Evolutionary conservation across 2,329 filamentous ascomycete genomes (phyloP).

Genomic region (Rhynchosporium secalis): DNA sequence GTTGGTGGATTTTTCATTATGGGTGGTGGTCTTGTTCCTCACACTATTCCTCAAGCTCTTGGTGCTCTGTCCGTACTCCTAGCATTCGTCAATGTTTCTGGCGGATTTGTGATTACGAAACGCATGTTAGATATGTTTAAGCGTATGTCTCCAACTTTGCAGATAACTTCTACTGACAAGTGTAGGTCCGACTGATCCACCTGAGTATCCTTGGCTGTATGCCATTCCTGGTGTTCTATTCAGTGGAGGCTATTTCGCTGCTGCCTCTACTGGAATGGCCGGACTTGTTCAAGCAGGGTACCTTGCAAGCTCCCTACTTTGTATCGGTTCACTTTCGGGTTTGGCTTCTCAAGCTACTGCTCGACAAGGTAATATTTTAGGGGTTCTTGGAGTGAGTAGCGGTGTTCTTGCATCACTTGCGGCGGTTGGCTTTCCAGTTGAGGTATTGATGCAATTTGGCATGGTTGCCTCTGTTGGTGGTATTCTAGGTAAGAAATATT

Average conservation of each 20-base stretch:
- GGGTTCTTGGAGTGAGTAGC: slow-evolving; percentile 80
- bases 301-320: slow-evolving; percentile 79
- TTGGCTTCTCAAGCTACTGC: slow-evolving; percentile 82
- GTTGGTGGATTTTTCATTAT: slow-evolving; percentile 87
- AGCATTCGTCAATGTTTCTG: slow-evolving; percentile 85
- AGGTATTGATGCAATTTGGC: slow-evolving; percentile 79
- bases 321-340: slow-evolving; percentile 80
- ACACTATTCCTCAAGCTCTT: slow-evolving; percentile 75
- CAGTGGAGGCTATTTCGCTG: slow-evolving; percentile 77
- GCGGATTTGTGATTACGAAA: slow-evolving; percentile 89
- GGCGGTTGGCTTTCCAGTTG: slow-evolving; percentile 77
- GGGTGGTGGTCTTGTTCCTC: slow-evolving; percentile 75
- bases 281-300: slow-evolving; percentile 87
- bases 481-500: slow-evolving; percentile 51
- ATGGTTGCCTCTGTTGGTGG: slow-evolving; percentile 71
- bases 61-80: slow-evolving; percentile 79
- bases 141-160: slow-evolving; percentile 46
- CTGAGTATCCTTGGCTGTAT: slow-evolving; percentile 87
- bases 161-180: slow-evolving; percentile 5
- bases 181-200: slow-evolving; percentile 73
- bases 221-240: slow-evolving; percentile 75
- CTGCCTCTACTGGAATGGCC: slow-evolving; percentile 77
- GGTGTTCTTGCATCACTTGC: slow-evolving; percentile 81
- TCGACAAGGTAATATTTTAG: slow-evolving; percentile 80
- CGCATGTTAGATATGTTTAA: slow-evolving; percentile 93